Evolutionary conservation across 768 basidiomycete genomes (phyloP), one percentile per base, ranked within the genome.

Genomic region (Harrya chromipes): DNA sequence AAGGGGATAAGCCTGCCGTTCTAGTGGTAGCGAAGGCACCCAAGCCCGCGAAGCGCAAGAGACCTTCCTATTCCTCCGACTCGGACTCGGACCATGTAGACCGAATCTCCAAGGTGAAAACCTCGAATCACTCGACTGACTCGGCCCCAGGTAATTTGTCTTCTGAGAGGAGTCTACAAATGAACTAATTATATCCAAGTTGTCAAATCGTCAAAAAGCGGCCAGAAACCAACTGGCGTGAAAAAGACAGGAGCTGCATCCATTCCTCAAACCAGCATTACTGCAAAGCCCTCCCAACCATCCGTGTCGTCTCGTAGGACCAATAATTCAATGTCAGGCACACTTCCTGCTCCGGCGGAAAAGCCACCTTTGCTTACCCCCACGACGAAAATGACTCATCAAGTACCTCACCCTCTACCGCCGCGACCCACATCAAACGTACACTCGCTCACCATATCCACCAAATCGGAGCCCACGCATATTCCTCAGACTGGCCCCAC

Each of bases 1-100:
- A 69, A 11, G 68, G 68, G 27, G 60, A 68, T 33, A 53, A 38
- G n/a, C 68, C 66, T 23, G 68, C 66, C 10, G 54, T 52, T 23
- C 16, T 38, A 8, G 53, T 33, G n/a, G 34, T 53, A 4, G 47
- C 53, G 16, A 59, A 56, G 34, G 9, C 20, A 14, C 6, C 17
- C 5, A 58, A 64, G 39, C 13, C 51, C 34, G 23, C 33, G 16
- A 68, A 68, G 49, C 66, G 66, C 29, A 70, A 70, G 50, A 56
- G 66, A 38, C 46, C 52, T 0, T 27, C 35, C 5, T 47, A 48
- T 16, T 61, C 64, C 6, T 65, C 65, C 10, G 60, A 63, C 14
- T 58, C 57, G 6, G 66, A 68, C 7, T 8, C 20, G 12, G 59
- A 57, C 27, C 46, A 13, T 13, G 8, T 11, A 29, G 29, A 29